Base-by-base conservation (phyloP, 1,284 basidiomycete species). In the Apiotrichum brassicae region DNA sequence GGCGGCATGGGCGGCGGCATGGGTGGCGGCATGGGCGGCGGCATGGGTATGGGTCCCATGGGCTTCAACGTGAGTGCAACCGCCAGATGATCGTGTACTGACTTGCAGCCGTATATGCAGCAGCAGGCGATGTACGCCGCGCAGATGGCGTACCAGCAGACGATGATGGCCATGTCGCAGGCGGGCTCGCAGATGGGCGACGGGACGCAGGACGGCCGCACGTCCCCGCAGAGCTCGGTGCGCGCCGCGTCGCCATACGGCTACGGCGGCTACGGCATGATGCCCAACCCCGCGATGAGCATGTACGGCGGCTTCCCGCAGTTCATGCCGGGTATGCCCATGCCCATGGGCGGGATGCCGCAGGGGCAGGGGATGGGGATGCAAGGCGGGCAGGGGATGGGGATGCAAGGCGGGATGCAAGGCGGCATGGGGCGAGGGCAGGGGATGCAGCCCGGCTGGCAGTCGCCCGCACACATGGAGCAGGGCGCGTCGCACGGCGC, bases 111-210 rank as follows among this genome's bases (percentile, higher is more conserved):
- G 18, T 48, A 51, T 23, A 69, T 84, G 59, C 85, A 86, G 34
- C 86, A 88, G 63, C 87, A 89, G 54, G 73, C 73, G 56, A 85
- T 92, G 84, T 86, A 86, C 70, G 88, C 87, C 7, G 87, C 89
- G 16, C 89, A 92, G 63, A 85, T 89, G 70, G 89, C 90, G 0
- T 93, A 92, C 58, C 74, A 75, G 43, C 73, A 73, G 68, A 87
- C 89, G 19, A 90, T 93, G 86, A 82, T 88, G 78, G 80, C 85
- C 35, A 88, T 87, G 74, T 91, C 87, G 8, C 77, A 79, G 33
- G 82, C 84, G 12, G 86, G 86, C 18, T 86, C 84, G 3, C 82
- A 87, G 56, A 78, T 78, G 24, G 86, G 83, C 14, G 84, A 64
- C 37, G 49, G 36, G 4, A 36, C 53, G 0, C 28, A 45, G 26